These are phyloP conservation scores for Apiospora phragmitis DNA, from an alignment of 2,329 filamentous ascomycete species.

Conservation along the genomic window DNA sequence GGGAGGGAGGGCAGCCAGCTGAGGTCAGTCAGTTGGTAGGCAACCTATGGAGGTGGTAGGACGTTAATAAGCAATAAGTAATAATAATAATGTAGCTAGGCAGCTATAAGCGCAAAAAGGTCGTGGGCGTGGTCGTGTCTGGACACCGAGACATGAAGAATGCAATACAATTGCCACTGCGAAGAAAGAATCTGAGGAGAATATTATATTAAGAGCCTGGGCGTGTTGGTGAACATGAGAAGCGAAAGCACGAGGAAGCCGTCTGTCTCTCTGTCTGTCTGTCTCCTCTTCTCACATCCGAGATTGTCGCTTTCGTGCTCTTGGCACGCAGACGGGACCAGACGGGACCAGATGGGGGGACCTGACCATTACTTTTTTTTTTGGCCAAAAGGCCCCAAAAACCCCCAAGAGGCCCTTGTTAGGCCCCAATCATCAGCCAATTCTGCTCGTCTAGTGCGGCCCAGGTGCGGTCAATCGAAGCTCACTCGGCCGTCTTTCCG, in stretches of 20 bases:
- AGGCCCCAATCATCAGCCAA: background rate
- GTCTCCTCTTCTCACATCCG: background rate
- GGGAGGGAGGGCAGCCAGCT: background rate
- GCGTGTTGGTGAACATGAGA: background rate
- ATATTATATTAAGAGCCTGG: constrained; percentile 1
- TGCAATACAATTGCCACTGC: background rate
- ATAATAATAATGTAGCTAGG: no score
- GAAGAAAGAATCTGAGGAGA: background rate
- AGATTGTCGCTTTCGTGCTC: background rate
- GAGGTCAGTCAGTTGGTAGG: background rate
- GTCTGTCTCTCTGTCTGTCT: background rate
- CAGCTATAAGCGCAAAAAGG: background rate
- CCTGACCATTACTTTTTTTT: background rate
- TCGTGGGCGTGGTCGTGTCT: background rate
- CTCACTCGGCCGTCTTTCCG: constrained; percentile 1
- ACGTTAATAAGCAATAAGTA: background rate
- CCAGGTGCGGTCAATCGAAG: background rate
- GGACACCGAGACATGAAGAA: background rate
- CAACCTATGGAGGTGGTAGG: background rate
- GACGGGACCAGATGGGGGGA: background rate
- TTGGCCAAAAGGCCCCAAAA: background rate
- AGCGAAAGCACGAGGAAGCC: background rate
- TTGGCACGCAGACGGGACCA: background rate
- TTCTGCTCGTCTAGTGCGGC: background rate
- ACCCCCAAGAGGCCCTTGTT: background rate